phyloP scores from a whole-genome alignment of 257 asterid species.

The Prunella vulgaris region DNA sequence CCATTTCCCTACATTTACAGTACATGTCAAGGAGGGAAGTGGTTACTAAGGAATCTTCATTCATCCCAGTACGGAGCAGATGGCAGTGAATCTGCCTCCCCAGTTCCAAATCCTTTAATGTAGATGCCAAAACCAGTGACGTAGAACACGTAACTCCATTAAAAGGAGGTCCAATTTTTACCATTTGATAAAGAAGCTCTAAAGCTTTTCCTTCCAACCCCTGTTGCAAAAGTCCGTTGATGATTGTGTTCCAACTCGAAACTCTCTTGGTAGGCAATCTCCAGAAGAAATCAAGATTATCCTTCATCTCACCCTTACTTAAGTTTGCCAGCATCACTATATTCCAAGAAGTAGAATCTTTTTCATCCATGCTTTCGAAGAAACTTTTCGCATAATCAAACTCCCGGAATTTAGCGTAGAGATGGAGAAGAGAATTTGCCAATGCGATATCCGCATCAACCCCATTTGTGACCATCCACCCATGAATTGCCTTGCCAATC shows the following conservation, averaged over 20 bases:
- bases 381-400: conserved; percentile 37
- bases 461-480: conserved; percentile 48
- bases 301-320: conserved; percentile 39
- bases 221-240: conserved; percentile 53
- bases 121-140: conserved; percentile 50
- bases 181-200: conserved; percentile 53
- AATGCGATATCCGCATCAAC: conserved; percentile 44
- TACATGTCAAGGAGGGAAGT: conserved; percentile 72
- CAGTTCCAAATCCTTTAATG: conserved; percentile 38
- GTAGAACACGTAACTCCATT: conserved; percentile 53
- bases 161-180: conserved; percentile 32
- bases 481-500: conserved; percentile 55
- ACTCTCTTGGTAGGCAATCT: conserved; percentile 49
- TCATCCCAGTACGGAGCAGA: conserved; percentile 43
- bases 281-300: conserved; percentile 42
- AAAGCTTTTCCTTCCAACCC: conserved; percentile 45
- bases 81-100: conserved; percentile 68
- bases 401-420: conserved; percentile 48
- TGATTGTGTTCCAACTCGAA: conserved; percentile 74
- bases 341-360: conserved; percentile 63
- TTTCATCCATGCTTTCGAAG: conserved; percentile 46
- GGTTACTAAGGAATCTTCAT: conserved; percentile 39
- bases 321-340: conserved; percentile 58
- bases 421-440: conserved; percentile 64
- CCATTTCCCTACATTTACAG: conserved; percentile 65